Base-by-base conservation (phyloP, 1,139 yeast genomes). In the Kurtzmaniella quercitrusa region DNA sequence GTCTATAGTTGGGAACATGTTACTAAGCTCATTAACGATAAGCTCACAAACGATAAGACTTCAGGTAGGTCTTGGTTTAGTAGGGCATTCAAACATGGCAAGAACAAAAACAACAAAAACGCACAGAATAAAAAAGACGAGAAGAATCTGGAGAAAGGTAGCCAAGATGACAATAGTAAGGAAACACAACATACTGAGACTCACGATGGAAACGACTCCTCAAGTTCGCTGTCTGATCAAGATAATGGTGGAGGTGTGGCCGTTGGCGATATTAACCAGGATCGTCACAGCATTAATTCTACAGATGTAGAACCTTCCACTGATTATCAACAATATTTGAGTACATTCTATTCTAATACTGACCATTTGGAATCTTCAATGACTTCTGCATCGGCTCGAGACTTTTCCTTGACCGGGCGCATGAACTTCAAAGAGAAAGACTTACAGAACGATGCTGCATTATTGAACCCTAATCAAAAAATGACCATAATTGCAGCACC, bases 401-500 rank as follows among this genome's bases (percentile, higher is more conserved):
- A 51, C 34, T 38, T 43, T 17, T 18, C 25, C 21, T 41, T 37
- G 10, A 29, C 16, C 14, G 36, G 15, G 16, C 42, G 34, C 17
- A 41, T 41, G 21, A 48, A 44, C 25, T 48, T 44, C 24, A 49
- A 49, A n/a, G 54, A 51, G 37, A 37, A 41, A 12, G 50, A 51
- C 33, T 31, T 50, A 19, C 41, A 44, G 19, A 51, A 50, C 4
- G 43, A 48, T 38, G 36, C 41, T 23, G 38, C 39, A 21, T 21
- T 37, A 9, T 19, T 36, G 36, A 40, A 36, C 37, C n/a, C 38
- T n/a, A 27, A 29, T 24, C 38, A 42, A 24, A 50, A 50, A 16
- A 57, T 55, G 41, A 63, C 68, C 2, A 60, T 70, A 12, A 66
- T 70, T 31, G 73, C 75, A 6, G 61, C 70, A 10, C 74, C 75